Conservation (phyloP, 441 rosid species). For the Adansonia grandidieri region DNA sequence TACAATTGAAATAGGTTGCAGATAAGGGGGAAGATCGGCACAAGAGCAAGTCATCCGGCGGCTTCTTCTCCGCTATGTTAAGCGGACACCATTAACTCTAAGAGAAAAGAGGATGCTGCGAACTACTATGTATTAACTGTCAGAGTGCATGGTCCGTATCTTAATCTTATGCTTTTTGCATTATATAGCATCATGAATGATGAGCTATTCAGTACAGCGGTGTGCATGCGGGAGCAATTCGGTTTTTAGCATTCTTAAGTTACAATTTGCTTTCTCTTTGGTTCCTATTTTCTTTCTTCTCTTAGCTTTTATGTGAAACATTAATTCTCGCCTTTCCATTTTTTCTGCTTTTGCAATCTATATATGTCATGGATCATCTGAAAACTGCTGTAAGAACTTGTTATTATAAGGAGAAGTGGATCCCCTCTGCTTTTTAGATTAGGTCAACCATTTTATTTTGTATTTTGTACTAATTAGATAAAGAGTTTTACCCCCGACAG, state of each 20-base stretch:
- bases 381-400: not conserved
- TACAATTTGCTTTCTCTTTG: not conserved
- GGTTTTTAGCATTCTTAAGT: not conserved
- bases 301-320: not conserved
- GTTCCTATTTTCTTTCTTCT: not conserved
- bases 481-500: no score
- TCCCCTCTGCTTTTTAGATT: no score
- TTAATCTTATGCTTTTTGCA: constrained; percentile 27
- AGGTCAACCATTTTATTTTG: no score
- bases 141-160: constrained; percentile 17
- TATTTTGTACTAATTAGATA: no score
- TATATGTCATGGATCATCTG: not conserved
- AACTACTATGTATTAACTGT: constrained; percentile 24
- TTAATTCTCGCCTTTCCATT: not conserved
- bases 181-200: constrained; percentile 40
- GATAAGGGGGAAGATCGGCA: constrained; percentile 49
- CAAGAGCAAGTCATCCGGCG: constrained; percentile 52
- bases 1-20: constrained; percentile 52
- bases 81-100: constrained; percentile 54
- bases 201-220: constrained; percentile 5
- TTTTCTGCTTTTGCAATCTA: not conserved
- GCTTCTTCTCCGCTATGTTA: constrained; percentile 54
- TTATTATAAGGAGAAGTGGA: no score
- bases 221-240: constrained; percentile 8
- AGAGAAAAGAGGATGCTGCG: constrained; percentile 28